These are phyloP conservation scores for Pseudocercospora cruenta DNA, from an alignment of 2,329 filamentous ascomycete species.

Conservation along the genomic window DNA sequence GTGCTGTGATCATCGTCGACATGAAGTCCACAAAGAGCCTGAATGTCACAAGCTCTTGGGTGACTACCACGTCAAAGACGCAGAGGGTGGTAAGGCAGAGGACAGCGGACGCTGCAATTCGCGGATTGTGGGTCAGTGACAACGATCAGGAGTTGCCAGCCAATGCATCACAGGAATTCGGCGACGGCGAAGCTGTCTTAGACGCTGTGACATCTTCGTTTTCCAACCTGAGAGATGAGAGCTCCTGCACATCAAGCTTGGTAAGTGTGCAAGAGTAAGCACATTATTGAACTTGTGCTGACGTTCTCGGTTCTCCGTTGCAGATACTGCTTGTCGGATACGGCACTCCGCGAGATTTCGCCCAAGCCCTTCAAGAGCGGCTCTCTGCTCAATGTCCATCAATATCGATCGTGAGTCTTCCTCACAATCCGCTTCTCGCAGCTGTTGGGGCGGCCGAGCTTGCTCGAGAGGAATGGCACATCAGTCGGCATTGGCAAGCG, in stretches of 20 bases:
- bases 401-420: background rate
- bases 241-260: background rate
- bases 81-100: background rate
- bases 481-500: background rate
- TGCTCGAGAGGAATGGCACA: background rate
- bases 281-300: background rate
- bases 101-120: background rate
- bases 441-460: background rate
- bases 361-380: background rate
- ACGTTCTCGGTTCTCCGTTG: background rate
- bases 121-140: background rate
- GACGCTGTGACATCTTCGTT: background rate
- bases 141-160: background rate
- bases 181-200: background rate
- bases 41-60: background rate
- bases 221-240: background rate
- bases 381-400: background rate
- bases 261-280: background rate
- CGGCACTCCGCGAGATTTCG: background rate
- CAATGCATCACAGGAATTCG: background rate
- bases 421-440: background rate
- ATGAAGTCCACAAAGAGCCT: background rate
- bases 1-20: background rate
- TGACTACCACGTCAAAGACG: background rate
- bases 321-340: background rate